Base-by-base conservation (phyloP, 805 yeast genomes). In the Saccharomycopsis sp. region DNA sequence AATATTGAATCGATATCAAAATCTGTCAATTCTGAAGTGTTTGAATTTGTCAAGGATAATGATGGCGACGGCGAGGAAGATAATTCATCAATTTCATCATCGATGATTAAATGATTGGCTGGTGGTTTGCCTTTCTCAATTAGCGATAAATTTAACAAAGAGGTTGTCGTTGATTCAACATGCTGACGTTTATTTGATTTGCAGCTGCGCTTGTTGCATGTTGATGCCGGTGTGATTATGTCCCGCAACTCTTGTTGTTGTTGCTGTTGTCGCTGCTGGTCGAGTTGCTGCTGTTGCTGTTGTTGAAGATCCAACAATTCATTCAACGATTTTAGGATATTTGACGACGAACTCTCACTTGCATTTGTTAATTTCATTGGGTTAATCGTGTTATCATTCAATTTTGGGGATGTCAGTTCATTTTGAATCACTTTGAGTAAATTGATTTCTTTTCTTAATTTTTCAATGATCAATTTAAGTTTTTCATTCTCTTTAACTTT, bases 401-500 rank as follows among this genome's bases (percentile, higher is more conserved):
- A 14, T 11, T 17, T 31, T 17, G 39, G 20, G 4, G 23, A 16
- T 8, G 22, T 38, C 11, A 21, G 16, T 13, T 20, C n/a, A 29
- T 22, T 37, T 24, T 42, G 23, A 24, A 42, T 36, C 5, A 28
- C 14, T 23, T 42, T 35, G 22, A 42, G 22, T 4, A 41, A 9
- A 14, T 38, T 31, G 35, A 48, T 48, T 29, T 48, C 52, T 20
- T 34, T 45, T 21, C 52, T 22, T 3, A 48, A 33, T 28, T 48
- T 47, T 11, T 48, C 52, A 20, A 48, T 48, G 20, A 48, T 48
- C 11, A 48, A n/a, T 36, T 38, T 48, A 24, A 48, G 35, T 27
- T 48, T 48, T 37, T 48, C 50, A 28, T 48, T 48, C 20, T 48
- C 52, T 39, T 48, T 43, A 8, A 44, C 48, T 36, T 47, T 47